Evolutionary conservation across 306 rosid genomes (phyloP), one percentile per base, ranked within the genome.

Genomic region (Vachellia pachyceras): DNA sequence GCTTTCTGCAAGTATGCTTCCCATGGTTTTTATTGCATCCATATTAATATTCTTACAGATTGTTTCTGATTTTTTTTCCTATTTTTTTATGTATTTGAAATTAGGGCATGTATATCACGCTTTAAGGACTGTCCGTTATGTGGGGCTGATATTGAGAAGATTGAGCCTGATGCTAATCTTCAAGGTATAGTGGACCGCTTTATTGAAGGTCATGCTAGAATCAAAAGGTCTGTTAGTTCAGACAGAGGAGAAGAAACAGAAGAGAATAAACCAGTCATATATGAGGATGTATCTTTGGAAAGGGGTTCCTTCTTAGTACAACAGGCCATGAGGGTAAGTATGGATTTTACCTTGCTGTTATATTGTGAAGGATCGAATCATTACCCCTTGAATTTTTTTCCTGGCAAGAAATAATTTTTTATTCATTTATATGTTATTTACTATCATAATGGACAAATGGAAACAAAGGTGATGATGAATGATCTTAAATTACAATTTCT

Each of bases 121-220:
- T 95, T 95, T 55, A 91, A 89, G 75, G 98, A 95, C 85, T 95
- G 98, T 65, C 99, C 97, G 0, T 72, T 95, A 35, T 93, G 99
- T 69, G 98, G 99, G 78, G 97, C 94, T 81, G 97, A 95, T 79
- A 90, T 93, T 77, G 90, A 87, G 85, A 95, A 86, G 89, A 86
- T 90, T 1, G 97, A 95, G 84, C 90, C 92, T 12, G 89, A 93
- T 77, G 86, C 76, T 22, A 78, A 88, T 60, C 91, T 95, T 82
- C 98, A 95, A 75, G 90, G 86, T 61, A 64, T 84, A 82, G 99
- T 95, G 40, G 96, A 95, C 81, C 96, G 93, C 36, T 95, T 93
- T 84, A 95, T 95, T 77, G 99, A 95, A 84, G 99, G 99, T 69
- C 99, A 95, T 87, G 99, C 94, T 54, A 91, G 99, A 84, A 93